Evolutionary conservation across 495 filamentous ascomycete species (phyloP), one percentile per base, ranked within the genome.

Genomic region (Penicillium samsonianum): DNA sequence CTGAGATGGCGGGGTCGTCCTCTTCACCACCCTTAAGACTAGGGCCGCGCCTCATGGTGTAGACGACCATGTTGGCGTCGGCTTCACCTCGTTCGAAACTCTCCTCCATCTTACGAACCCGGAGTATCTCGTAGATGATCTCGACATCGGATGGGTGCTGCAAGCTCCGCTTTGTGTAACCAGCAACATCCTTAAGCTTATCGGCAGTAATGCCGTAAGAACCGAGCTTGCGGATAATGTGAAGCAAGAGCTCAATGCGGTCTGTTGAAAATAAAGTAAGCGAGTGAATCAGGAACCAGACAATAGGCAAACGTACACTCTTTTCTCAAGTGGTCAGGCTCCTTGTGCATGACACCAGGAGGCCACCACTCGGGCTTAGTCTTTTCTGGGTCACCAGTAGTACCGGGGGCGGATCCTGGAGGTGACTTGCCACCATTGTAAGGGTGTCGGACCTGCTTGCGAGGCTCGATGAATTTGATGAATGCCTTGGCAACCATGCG

Each of bases 301-400:
- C 4, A 5, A 2, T 20, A 28, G 30, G 22, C 11, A 17, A 22
- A 28, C 83, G 70, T 73, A 93, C 91, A 85, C 57, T 82, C 80
- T 76, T 89, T 96, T 61, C 79, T 78, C 30, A 92, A 63, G 69
- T 97, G 92, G 63, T 96, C 90, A 0, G 92, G 91, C 73, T 96
- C 92, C 64, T 82, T 89, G 70, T 94, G 91, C 26, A 83, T 77
- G 28, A 72, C 67, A 55, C 65, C 63, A 19, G 79, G 76, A 0
- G 91, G 90, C 92, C 92, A 97, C n/a, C n/a, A n/a, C n/a, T n/a
- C n/a, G n/a, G n/a, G n/a, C n/a, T n/a, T n/a, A n/a, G n/a, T n/a
- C n/a, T 78, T 73, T 41, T 88, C 79, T 4, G 78, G 77, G 41
- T 79, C 76, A 8, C 73, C 71, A 28, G 68, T 73, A n/a, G 71